phyloP scores from a whole-genome alignment of 164 flowering plant species.

The Tinospora cordifolia region DNA sequence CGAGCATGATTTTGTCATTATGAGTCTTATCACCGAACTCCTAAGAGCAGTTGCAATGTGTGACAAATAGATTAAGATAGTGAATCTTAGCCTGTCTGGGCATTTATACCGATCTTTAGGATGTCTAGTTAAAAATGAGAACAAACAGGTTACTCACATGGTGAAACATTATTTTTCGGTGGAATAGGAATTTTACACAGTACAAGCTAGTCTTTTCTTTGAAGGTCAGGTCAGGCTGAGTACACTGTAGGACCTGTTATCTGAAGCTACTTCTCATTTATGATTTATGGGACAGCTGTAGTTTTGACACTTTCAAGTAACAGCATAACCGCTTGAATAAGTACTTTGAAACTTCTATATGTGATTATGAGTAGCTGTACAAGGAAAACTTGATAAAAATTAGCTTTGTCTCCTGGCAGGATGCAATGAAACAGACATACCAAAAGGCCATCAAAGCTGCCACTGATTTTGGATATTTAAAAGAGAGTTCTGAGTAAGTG shows the following conservation, averaged over 20 bases:
- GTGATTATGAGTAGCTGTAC: not conserved
- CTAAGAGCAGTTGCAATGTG: not conserved
- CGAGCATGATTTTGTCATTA: not conserved
- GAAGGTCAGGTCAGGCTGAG: not conserved
- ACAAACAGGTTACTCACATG: not conserved
- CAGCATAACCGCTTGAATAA: not conserved
- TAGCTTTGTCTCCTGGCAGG: conserved; percentile 38
- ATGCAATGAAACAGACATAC: conserved; percentile 88
- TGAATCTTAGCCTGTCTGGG: not conserved
- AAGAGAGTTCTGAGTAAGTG: conserved; percentile 93
- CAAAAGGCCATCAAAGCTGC: conserved; percentile 85
- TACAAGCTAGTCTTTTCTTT: not conserved
- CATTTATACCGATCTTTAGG: not conserved
- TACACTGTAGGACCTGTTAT: not conserved
- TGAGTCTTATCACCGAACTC: not conserved
- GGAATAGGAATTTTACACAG: too few relatives aligned
- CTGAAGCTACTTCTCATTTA: not conserved
- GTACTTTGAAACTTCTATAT: not conserved
- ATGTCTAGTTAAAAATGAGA: not conserved
- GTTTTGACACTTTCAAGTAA: not conserved
- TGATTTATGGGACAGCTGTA: not conserved
- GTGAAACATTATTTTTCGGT: not conserved
- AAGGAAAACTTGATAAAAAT: not conserved
- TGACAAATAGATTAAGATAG: not conserved
- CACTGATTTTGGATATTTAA: conserved; percentile 74